A percentile compares a stretch with the other conserved stretches of the same genome.
phyloP scores from a whole-genome alignment of 2,329 filamentous ascomycete species.

The Gliomastix tumulicola region DNA sequence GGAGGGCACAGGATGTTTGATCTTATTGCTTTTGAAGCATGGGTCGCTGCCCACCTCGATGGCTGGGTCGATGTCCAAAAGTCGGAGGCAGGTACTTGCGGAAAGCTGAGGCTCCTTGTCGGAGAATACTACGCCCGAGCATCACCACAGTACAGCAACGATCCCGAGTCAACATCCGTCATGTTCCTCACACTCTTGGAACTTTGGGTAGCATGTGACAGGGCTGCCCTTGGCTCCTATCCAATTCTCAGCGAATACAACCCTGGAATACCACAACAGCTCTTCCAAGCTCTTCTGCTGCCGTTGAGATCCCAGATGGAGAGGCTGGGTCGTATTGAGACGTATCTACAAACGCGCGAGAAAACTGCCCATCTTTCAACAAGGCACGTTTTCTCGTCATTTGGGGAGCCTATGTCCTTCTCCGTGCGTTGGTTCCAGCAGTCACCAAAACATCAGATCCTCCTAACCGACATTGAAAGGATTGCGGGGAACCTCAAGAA shows the following conservation, averaged over 20 bases:
- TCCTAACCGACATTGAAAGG: no score
- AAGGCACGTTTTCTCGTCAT: conserved; percentile 6
- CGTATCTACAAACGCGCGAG: no score
- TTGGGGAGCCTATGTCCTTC: no score
- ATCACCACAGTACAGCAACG: conserved; percentile 20
- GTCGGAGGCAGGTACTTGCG: conserved; percentile 13
- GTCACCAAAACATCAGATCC: no score
- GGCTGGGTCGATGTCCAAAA: conserved; percentile 23
- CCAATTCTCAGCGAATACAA: conserved; percentile 37
- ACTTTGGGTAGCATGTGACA: conserved; percentile 52
- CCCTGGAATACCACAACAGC: conserved; percentile 26
- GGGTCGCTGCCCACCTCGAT: conserved; percentile 33
- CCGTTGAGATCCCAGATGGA: conserved; percentile 33
- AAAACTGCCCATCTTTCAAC: no score
- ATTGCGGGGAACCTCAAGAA: no score
- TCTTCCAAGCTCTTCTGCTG: conserved; percentile 37
- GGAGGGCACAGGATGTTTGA: neutral
- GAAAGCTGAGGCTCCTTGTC: conserved; percentile 19
- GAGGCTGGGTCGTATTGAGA: conserved; percentile 34
- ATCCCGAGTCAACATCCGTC: conserved; percentile 38
- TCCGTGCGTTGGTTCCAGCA: no score
- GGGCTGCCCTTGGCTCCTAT: conserved; percentile 25
- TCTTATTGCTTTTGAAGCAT: conserved; percentile 36
- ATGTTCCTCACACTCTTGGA: conserved; percentile 50
- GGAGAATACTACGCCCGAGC: conserved; percentile 21